Evolutionary conservation across 2,329 filamentous ascomycete species (phyloP).

Genomic region (Tetracladium maxilliforme): DNA sequence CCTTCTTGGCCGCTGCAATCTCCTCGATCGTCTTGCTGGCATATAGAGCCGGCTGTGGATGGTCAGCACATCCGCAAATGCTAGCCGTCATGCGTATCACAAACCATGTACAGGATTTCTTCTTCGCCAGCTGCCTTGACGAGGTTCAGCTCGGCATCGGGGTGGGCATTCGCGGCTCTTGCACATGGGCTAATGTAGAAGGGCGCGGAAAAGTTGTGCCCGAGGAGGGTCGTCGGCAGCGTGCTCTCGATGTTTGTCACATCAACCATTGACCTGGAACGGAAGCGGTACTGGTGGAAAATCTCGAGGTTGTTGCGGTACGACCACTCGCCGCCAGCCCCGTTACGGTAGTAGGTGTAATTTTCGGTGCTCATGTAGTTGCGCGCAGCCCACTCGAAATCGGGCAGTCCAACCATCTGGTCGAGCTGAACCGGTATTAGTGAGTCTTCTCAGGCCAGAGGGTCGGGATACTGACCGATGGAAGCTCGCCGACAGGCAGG

Average conservation of each 20-base stretch:
- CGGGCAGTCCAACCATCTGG: conserved; percentile 1
- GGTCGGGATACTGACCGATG: conserved; percentile 31
- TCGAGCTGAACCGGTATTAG: conserved; percentile 12
- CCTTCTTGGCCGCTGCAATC: conserved; percentile 4
- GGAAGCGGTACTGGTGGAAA: too few species aligned
- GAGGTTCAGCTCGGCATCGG: conserved; percentile 17
- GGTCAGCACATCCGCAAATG: not conserved
- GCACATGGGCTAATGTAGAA: conserved; percentile 20
- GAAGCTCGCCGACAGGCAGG: conserved; percentile 17
- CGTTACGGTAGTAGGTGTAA: conserved; percentile 2
- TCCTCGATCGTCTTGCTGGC: conserved; percentile 5
- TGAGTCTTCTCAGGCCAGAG: conserved; percentile 32
- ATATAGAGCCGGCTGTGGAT: conserved; percentile 3
- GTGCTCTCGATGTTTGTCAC: too few species aligned
- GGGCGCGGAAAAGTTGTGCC: conserved; percentile 18
- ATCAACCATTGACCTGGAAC: too few species aligned
- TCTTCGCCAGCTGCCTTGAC: conserved; percentile 16
- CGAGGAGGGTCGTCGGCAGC: conserved; percentile 11
- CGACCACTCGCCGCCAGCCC: conserved; percentile 3
- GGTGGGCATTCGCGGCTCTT: conserved; percentile 14
- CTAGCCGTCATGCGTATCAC: not conserved
- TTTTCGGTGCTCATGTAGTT: conserved; percentile 1
- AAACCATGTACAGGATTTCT: conserved; percentile 6
- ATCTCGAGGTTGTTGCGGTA: too few species aligned
- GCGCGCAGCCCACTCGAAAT: conserved; percentile 3